phyloP scores from a whole-genome alignment of 208 protist genomes.

The Trypanosoma rangeli region DNA sequence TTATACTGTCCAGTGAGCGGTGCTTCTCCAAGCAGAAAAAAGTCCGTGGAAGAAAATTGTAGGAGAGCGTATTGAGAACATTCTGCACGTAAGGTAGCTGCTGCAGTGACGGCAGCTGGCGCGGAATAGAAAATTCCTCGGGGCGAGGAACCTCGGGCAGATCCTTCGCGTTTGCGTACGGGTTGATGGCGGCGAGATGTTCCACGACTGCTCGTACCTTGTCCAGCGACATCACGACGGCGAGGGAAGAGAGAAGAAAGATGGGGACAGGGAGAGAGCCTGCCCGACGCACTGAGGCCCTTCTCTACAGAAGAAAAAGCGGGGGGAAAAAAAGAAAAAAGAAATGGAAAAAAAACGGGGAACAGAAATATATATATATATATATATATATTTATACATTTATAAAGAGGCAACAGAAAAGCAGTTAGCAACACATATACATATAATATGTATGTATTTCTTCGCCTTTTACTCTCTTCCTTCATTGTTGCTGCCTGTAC shows the following conservation, averaged over 20 bases:
- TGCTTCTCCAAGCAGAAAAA: slow-evolving; percentile 92
- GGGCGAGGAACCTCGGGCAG: slow-evolving; percentile 73
- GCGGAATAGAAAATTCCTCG: slow-evolving; percentile 54
- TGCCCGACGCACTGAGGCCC: background rate
- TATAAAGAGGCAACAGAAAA: slow-evolving; percentile 1
- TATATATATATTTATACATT: background rate
- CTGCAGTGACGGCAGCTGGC: slow-evolving; percentile 40
- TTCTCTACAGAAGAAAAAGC: slow-evolving; percentile 13
- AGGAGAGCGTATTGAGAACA: slow-evolving; percentile 68
- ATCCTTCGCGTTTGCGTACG: slow-evolving; percentile 50
- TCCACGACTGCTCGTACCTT: slow-evolving; percentile 50
- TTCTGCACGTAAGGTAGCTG: slow-evolving; percentile 75
- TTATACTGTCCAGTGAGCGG: slow-evolving; percentile 81
- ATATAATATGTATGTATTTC: background rate
- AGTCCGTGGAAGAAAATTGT: slow-evolving; percentile 90
- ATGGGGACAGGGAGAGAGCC: slow-evolving; percentile 2
- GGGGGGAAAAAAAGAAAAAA: background rate
- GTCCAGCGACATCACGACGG: slow-evolving; percentile 10
- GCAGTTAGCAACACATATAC: background rate
- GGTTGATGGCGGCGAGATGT: slow-evolving; percentile 61
- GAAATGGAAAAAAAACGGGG: slow-evolving; percentile 5
- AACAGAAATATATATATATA: background rate
- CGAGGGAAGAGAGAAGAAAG: slow-evolving; percentile 20
- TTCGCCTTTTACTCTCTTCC: slow-evolving; percentile 1
- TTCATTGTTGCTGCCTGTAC: background rate